Evolutionary conservation across 495 filamentous ascomycete genomes (phyloP), one percentile per base, ranked within the genome.

Genomic region (Usnea hakonensis): DNA sequence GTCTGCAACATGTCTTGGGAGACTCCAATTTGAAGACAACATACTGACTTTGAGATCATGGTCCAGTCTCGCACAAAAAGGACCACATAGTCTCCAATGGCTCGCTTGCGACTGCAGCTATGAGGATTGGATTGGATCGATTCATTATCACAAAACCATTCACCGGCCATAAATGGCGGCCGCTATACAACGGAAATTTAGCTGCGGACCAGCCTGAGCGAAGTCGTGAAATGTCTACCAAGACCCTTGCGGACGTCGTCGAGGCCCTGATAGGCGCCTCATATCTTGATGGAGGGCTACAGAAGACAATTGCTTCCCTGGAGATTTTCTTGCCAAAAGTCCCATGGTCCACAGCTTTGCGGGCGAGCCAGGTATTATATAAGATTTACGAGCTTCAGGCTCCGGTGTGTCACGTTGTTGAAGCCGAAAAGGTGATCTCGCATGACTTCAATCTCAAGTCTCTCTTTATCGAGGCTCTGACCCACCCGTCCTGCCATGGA

Each of bases 171-270:
- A 90, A 87, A 69, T 97, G 93, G 93, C 65, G 74, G 5, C 86
- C 90, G 0, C 71, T 79, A 0, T 86, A 87, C 58, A 76, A 87
- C 5, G 77, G 82, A 5, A 74, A 85, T 16, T 68, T 81, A 21
- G 57, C 64, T 16, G 35, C 64, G 3, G 26, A 55, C 0, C 44
- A 32, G 33, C 17, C 60, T 16, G 55, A 71, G 3, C 48, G 65
- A 37, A 68, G 67, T 52, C 73, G 80, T 44, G 43, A 75, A 5
- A 69, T 92, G 32, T 87, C 89, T 2, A 87, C 82, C 9, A 98
- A 98, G 68, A 83, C 85, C 3, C 80, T 96, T 16, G 94, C 94
- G 6, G 94, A 98, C 65, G 89, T 96, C 0, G 83, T 97, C 14
- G 94, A 98, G 71, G 83, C 88, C 0, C 76, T 97, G 1, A 87